Conservation (phyloP, 106 monocot species). For the Platanthera zijinensis region DNA sequence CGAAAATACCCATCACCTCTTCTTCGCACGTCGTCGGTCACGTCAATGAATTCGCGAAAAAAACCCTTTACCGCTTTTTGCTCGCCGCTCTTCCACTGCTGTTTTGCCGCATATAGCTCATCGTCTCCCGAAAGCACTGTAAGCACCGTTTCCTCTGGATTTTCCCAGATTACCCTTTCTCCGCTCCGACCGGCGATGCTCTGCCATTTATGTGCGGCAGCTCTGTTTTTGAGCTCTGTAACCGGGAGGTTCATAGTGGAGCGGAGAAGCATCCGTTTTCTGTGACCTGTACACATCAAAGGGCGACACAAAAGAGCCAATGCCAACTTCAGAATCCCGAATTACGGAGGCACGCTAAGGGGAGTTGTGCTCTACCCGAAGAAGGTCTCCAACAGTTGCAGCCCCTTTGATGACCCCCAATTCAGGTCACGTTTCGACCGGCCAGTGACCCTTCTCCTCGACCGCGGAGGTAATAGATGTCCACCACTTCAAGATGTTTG, state of each 20-base stretch:
- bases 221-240: constrained; percentile 12
- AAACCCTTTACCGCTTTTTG: too few species aligned
- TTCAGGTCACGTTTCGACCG: constrained; percentile 43
- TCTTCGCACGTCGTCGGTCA: too few species aligned
- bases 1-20: too few species aligned
- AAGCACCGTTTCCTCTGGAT: too few species aligned
- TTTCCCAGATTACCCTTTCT: too few species aligned
- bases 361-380: constrained; percentile 56
- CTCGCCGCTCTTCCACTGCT: too few species aligned
- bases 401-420: constrained; percentile 23
- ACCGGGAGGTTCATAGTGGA: constrained; percentile 63
- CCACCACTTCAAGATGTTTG: neutral
- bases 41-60: too few species aligned
- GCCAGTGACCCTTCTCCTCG: constrained; percentile 56
- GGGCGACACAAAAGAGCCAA: constrained; percentile 52
- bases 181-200: too few species aligned
- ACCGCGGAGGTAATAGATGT: constrained; percentile 43
- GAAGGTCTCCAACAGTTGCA: constrained; percentile 35
- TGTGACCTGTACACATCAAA: constrained; percentile 52
- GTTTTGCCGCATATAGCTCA: too few species aligned
- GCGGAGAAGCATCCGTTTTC: constrained; percentile 65
- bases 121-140: too few species aligned
- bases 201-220: neutral
- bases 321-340: constrained; percentile 60
- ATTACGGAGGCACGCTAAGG: constrained; percentile 46